Evolutionary conservation across 2,329 filamentous ascomycete genomes (phyloP), one percentile per base, ranked within the genome.

Genomic region (Phialophora expanda): DNA sequence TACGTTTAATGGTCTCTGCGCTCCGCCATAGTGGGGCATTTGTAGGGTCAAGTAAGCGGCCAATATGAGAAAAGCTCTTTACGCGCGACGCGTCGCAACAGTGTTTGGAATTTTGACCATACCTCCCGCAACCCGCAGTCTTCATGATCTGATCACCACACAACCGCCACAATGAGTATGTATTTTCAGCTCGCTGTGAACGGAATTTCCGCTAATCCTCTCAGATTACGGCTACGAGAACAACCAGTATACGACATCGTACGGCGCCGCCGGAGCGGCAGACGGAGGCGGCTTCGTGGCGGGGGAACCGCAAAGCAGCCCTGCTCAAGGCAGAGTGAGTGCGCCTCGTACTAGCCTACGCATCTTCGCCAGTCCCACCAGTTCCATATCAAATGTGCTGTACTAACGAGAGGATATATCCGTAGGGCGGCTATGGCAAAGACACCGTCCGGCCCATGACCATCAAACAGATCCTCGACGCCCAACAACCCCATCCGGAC

Each of bases 381-480:
- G 0, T 54, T 20, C 51, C 8, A 30, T 20, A 11, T 5, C 4
- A 30, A 30, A 53, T 53, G 26, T 8, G 22, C 53, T 20, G 11
- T 34, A 34, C 28, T 30, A 20, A 34, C 14, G 24, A 20, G n/a
- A 55, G 28, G 7, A 17, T 48, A 20, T 48, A 34, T 34, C 11
- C 32, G 32, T 51, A 72, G 69, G 64, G 65, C 41, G 70, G 72
- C 66, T 90, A 90, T 76, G 85, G 86, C 72, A 91, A 96, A 78
- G 92, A 97, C 74, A 93, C 92, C 22, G 86, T 99, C 60, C 90
- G 95, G 53, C 93, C 95, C 0, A 91, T 97, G 55, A 99, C 95
- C 11, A 92, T 98, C 80, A 97, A 97, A 79, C 95, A 99, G 80
- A 86, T 97, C 65, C 83, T 93, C 75, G 92, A 96, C 69, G 91